phyloP scores from a whole-genome alignment of 768 basidiomycete genomes.

The Trametes maxima region DNA sequence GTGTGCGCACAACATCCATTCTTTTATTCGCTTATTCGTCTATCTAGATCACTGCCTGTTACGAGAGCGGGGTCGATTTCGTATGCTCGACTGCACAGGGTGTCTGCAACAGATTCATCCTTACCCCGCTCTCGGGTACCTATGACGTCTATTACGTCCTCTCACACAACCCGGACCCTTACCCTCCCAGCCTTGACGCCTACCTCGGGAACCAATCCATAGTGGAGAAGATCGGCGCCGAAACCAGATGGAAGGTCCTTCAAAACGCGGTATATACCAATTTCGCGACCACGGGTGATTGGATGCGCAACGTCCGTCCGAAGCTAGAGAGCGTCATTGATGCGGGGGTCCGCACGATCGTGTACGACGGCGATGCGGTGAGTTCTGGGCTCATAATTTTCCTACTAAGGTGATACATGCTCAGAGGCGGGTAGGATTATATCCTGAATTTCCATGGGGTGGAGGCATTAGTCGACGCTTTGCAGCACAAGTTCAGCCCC shows the following conservation, averaged over 20 bases:
- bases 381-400: constrained; percentile 18
- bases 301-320: constrained; percentile 54
- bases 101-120: constrained; percentile 59
- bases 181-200: constrained; percentile 45
- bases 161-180: constrained; percentile 45
- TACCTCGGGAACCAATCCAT: constrained; percentile 34
- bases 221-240: constrained; percentile 45
- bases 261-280: constrained; percentile 47
- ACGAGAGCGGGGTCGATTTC: constrained; percentile 47
- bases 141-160: constrained; percentile 60
- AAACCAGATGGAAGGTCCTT: constrained; percentile 44
- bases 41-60: constrained; percentile 53
- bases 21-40: background rate
- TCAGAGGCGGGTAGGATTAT: constrained; percentile 40
- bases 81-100: constrained; percentile 59
- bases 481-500: constrained; percentile 49
- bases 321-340: constrained; percentile 60
- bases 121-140: constrained; percentile 54
- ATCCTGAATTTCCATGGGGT: constrained; percentile 58
- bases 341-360: constrained; percentile 53
- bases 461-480: constrained; percentile 57
- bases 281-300: constrained; percentile 55
- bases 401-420: background rate
- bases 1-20: background rate
- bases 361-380: constrained; percentile 61